phyloP scores from a whole-genome alignment of 441 rosid genomes.

The Metrosideros polymorpha region DNA sequence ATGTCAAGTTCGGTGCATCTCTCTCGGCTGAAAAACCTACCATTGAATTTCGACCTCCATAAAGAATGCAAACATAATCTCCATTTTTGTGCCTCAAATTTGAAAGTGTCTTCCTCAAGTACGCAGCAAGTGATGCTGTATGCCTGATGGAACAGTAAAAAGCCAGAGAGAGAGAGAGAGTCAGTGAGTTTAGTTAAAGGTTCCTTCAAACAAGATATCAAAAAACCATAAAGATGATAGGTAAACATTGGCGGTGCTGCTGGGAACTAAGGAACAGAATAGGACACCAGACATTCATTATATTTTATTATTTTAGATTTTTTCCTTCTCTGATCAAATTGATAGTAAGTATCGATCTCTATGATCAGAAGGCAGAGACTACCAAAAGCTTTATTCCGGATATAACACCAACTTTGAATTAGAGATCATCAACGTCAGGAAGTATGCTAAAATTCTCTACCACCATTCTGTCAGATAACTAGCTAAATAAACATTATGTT shows the following conservation, averaged over 20 bases:
- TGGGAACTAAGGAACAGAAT: neutral
- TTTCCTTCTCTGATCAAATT: neutral
- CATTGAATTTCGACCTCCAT: conserved; percentile 40
- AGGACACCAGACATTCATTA: neutral
- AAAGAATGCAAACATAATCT: conserved; percentile 46
- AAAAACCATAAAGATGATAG: neutral
- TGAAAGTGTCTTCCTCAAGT: conserved; percentile 59
- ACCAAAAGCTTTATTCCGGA: neutral
- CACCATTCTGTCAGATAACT: neutral
- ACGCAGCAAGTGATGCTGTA: conserved; percentile 51
- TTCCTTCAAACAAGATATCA: neutral
- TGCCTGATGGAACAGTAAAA: conserved; percentile 38
- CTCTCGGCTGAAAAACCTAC: conserved; percentile 20
- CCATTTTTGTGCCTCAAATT: conserved; percentile 64
- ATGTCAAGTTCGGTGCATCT: neutral
- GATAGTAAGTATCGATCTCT: neutral
- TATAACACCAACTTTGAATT: neutral
- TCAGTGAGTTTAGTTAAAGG: neutral
- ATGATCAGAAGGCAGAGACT: neutral
- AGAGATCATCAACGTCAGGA: neutral
- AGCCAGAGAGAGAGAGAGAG: neutral
- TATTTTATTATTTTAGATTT: neutral
- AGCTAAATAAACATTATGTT: neutral
- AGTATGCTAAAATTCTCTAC: neutral
- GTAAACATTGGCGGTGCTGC: neutral